Evolutionary conservation across 108 stramenopile genomes (phyloP).

Genomic region (Aurantiochytrium sp.): DNA sequence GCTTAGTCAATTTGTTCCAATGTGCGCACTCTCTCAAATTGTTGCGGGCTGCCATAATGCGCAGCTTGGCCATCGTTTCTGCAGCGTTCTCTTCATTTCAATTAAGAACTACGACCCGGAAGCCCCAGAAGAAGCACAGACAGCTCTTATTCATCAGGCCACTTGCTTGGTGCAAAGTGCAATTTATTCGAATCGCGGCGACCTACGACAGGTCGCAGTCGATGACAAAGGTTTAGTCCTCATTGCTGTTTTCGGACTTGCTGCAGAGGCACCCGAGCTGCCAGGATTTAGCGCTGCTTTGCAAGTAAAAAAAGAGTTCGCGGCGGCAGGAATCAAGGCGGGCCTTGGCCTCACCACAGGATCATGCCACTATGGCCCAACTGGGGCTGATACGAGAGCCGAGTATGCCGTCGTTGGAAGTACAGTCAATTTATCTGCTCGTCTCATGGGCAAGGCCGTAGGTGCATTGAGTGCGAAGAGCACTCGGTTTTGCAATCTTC

Average conservation of each 20-base stretch:
- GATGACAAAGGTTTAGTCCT: slow-evolving; percentile 5
- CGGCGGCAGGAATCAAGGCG: background rate
- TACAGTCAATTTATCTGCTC: background rate
- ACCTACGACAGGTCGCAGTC: background rate
- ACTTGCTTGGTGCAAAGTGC: background rate
- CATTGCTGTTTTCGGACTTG: background rate
- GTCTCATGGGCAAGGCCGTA: background rate
- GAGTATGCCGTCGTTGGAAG: background rate
- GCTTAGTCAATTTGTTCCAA: background rate
- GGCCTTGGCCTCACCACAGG: background rate
- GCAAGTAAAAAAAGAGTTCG: background rate
- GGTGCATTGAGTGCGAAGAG: background rate
- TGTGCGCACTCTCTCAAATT: background rate
- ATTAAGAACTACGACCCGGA: background rate
- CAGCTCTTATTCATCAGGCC: background rate
- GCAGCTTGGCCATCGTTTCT: background rate
- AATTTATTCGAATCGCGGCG: background rate
- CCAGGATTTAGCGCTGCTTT: background rate
- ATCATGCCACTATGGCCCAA: background rate
- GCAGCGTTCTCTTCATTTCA: background rate
- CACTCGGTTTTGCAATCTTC: background rate
- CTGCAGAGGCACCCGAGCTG: background rate
- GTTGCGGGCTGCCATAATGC: background rate
- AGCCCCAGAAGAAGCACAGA: background rate
- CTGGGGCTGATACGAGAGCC: background rate